Evolutionary conservation across 495 filamentous ascomycete genomes (phyloP), one percentile per base, ranked within the genome.

Genomic region (Geopyxis carbonaria): DNA sequence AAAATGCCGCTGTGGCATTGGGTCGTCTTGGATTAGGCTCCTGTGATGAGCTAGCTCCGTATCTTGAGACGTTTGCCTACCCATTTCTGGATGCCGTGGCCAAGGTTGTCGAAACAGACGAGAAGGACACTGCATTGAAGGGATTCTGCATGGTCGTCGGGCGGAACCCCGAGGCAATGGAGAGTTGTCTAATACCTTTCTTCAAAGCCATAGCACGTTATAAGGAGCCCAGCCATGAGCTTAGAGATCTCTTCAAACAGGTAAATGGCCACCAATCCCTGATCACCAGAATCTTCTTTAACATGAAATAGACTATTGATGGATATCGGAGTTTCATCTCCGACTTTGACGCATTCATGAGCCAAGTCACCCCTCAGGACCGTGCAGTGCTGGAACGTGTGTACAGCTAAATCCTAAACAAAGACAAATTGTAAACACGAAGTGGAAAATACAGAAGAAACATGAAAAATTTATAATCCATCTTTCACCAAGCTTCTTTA

Each of bases 1-100:
- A 95, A 56, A 95, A 95, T 55, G 87, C 89, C 1, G 86, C 85
- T 2, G 89, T 93, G 56, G 86, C 87, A 7, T 62, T 99, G 10
- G 91, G 89, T 14, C 72, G 89, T 23, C 65, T 99, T 19, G 89
- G 91, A 5, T 67, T 93, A n/a, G 76, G 75, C 42, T 81, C 77
- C 50, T 67, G 77, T 20, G 74, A 78, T 16, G 61, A 75, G 24
- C 66, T 95, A 28, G 81, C 85, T 0, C 79, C 84, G 7, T 77
- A 80, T 28, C 69, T 99, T n/a, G 64, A 71, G 23, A 73, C 68
- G 29, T 91, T 87, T 45, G 84, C 86, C 2, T 68, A 73, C 7
- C 70, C 75, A 3, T 95, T 94, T 61, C 59, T 99, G 29, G 68
- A 66, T 31, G 74, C 80, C 0, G 85, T 95, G 64, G 68, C 70